Base-by-base conservation (phyloP, 192 early-diverging fungal genomes). In the Dissophora globulifera region DNA sequence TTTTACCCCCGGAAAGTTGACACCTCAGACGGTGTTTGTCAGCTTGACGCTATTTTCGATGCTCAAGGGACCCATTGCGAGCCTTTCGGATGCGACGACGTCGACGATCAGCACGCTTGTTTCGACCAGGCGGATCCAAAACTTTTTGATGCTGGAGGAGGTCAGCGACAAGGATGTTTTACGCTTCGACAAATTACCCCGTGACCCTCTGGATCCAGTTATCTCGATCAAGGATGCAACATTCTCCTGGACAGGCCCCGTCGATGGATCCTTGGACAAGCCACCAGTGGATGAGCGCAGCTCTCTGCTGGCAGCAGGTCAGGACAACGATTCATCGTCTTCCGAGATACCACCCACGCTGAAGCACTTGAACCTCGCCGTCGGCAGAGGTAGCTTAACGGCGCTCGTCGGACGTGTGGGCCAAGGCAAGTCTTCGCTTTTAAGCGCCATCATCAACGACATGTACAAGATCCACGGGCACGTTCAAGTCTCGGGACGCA, bases 361-460 rank as follows among this genome's bases (percentile, higher is more conserved):
- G 32, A 58, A 50, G 23, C 50, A 20, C 31, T 69, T 64, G 19
- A 65, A 54, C 29, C 62, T 62, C 13, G 26, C 53, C 11, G 81
- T 87, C 5, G 62, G 81, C 0, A 83, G 85, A 38, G 53, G 67
- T 50, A 7, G 79, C 88, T 4, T 94, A 83, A 89, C 67, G 87
- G 41, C 86, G 75, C 52, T 88, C 20, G 70, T 74, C 0, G 70
- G 70, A 84, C 52, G 87, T 66, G 13, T 86, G 84, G n/a, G 81
- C 88, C 47, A 87, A 86, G 86, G 86, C 20, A 87, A 87, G 49
- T 85, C 88, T 12, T 85, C 79, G 2, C 43, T 82, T 11, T 46
- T 82, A 7, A 66, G 60, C 16, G 63, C 74, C 55, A 65, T 96
- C 16, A 82, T 98, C 8, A 94, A 93, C 22, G 97, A 98, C 62